Base-by-base conservation (phyloP, 352 stramenopile genomes). In the Globisporangium paroecandrum region DNA sequence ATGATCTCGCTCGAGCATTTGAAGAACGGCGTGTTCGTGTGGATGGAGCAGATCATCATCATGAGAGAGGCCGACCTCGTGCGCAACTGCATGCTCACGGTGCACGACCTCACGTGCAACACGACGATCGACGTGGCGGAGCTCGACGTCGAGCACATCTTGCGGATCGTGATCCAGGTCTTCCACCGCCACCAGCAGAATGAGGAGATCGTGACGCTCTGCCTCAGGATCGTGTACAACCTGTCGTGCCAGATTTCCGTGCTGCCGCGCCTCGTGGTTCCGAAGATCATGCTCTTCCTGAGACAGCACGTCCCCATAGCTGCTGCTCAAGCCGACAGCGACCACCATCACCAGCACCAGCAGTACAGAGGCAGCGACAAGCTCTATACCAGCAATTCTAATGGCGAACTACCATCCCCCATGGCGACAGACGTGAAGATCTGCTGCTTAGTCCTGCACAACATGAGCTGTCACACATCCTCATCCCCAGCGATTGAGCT, bases 1-100 rank as follows among this genome's bases (percentile, higher is more conserved):
- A 65, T 90, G 58, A 80, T 90, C 64, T 89, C 81, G 15, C 69
- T 83, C 0, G 85, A 92, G n/a, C 79, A 77, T 60, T 60, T 89
- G 4, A 88, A 85, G 53, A 67, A 78, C 43, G 81, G 78, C 15
- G 82, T 89, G 54, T 83, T 92, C 10, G 72, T 88, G 4, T 92
- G 84, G 84, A 90, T 90, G 84, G 82, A 92, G 63, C 80, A 92
- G 69, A 92, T 92, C 64, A 89, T 90, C 53, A 69, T 76, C 51
- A 92, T 92, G 80, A 83, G 89, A 38, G 79, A 92, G 29, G 72
- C 81, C 25, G 72, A 77, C 5, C 80, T 92, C n/a, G 83, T 94
- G 24, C 81, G 82, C 41, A 94, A 90, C 65, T 91, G 83, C 58
- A 81, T 94, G 71, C 74, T 94, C 43, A 89, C 85, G 7, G 83